Evolutionary conservation across 768 basidiomycete species (phyloP), one percentile per base, ranked within the genome.

Genomic region (Nevesoporus exiguus): DNA sequence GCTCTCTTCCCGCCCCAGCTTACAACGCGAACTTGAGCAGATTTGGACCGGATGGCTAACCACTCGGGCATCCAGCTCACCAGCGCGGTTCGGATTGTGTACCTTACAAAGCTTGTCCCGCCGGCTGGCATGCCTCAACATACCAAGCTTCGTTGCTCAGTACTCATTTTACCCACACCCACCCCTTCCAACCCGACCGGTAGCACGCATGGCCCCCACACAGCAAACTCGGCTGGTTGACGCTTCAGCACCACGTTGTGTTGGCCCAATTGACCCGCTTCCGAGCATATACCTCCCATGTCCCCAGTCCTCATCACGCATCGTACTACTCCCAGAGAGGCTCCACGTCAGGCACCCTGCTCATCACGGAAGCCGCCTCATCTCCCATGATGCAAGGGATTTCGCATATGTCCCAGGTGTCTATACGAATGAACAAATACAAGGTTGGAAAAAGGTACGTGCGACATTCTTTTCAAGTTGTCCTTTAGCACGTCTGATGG

Each of bases 291-390:
- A 22, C 9, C 40, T 49, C 55, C 11, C 75, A 76, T 51, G 73
- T 76, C 4, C 76, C 68, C 3, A 68, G 72, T 3, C 71, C 70
- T 9, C 55, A 77, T 0, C 11, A 13, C 7, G 5, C 70, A 37
- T 67, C 72, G n/a, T 82, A 81, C 63, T 83, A 82, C 58, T 50
- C 66, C 2, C 82, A 83, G 59, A 76, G 82, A 68, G 40, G 10
- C 14, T 41, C 71, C 31, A 59, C 66, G 0, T 76, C 40, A 14
- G 40, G 40, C 0, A 83, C 79, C 0, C 67, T 86, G 10, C 66
- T 83, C 41, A 75, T 88, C 51, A 67, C 81, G 2, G 84, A 88
- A 66, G 84, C 74, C 0, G 82, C 82, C 2, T 77, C 48, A 78
- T 88, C 45, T 74, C 78, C 0, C 64, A 17, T 2, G 60, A 75